A percentile compares a stretch with the other conserved stretches of the same genome.
Evolutionary conservation across 768 basidiomycete genomes (phyloP).

Genomic region (Leccinum pellstonianum): DNA sequence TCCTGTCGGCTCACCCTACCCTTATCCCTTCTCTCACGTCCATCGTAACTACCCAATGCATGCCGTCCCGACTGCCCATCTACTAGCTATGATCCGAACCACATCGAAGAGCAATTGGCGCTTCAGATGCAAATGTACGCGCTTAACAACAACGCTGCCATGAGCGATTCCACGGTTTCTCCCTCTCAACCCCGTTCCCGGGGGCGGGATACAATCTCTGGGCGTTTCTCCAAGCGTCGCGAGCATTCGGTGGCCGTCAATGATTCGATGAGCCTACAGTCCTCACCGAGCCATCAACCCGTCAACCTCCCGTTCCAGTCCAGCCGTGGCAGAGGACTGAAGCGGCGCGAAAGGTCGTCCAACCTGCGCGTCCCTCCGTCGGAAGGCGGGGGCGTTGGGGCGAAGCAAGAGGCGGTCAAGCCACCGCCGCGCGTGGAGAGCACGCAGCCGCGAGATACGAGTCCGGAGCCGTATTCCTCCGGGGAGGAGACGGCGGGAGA

Average conservation of each 20-base stretch:
- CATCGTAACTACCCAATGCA: conserved; percentile 27
- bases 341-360: conserved; percentile 42
- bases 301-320: conserved; percentile 48
- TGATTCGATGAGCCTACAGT: conserved; percentile 59
- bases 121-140: conserved; percentile 80
- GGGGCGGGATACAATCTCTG: conserved; percentile 64
- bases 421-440: conserved; percentile 80
- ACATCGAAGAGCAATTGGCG: conserved; percentile 68
- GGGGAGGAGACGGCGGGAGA: conserved; percentile 60
- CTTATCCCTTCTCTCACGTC: conserved; percentile 58
- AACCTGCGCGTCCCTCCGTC: conserved; percentile 32
- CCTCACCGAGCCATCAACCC: conserved; percentile 34
- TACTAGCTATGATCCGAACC: conserved; percentile 41
- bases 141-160: conserved; percentile 61
- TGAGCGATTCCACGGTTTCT: conserved; percentile 74
- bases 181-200: conserved; percentile 72
- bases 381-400: neutral
- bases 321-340: conserved; percentile 44
- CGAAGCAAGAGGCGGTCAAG: conserved; percentile 41
- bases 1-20: conserved; percentile 73
- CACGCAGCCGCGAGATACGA: conserved; percentile 80
- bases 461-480: conserved; percentile 70
- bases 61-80: conserved; percentile 42
- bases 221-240: conserved; percentile 63
- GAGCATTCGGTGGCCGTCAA: conserved; percentile 44